Evolutionary conservation across 1,284 basidiomycete genomes (phyloP).

Genomic region (Pascua sp.): DNA sequence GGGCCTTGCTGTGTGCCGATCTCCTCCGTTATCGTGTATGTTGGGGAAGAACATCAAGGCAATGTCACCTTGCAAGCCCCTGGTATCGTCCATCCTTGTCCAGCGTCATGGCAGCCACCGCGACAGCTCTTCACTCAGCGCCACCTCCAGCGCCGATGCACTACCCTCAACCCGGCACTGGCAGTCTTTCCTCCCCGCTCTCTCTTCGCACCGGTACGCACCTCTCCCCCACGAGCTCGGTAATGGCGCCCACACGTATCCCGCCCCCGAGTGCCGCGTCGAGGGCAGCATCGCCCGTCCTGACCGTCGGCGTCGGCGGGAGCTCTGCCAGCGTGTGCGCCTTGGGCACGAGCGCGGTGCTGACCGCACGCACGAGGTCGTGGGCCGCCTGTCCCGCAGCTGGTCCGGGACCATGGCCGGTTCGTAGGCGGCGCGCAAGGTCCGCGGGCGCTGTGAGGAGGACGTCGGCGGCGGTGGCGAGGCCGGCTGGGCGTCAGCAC

Average conservation of each 20-base stretch:
- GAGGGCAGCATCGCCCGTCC: slow-evolving; percentile 66
- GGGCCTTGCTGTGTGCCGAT: too few relatives aligned
- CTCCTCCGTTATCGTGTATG: too few relatives aligned
- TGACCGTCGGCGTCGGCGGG: slow-evolving; percentile 20
- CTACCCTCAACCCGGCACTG: too few relatives aligned
- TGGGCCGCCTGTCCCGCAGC: slow-evolving; percentile 10
- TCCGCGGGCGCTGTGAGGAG: slow-evolving; percentile 37
- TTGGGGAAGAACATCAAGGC: too few relatives aligned
- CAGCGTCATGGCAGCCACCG: too few relatives aligned
- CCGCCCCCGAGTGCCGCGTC: slow-evolving; percentile 71
- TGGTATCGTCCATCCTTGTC: too few relatives aligned
- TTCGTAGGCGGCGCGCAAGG: slow-evolving; percentile 31
- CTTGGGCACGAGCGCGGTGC: slow-evolving; percentile 26
- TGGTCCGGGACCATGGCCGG: neutral
- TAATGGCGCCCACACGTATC: slow-evolving; percentile 68
- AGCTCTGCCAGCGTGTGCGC: slow-evolving; percentile 18
- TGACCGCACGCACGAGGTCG: slow-evolving; percentile 22
- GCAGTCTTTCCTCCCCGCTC: too few relatives aligned
- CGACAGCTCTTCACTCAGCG: too few relatives aligned
- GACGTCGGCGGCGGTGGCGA: slow-evolving; percentile 39
- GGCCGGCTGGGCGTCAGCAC: slow-evolving; percentile 26
- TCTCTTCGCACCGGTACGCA: slow-evolving; percentile 42
- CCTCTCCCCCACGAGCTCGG: slow-evolving; percentile 86
- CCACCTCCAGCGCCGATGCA: too few relatives aligned
- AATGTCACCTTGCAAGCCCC: too few relatives aligned